These are phyloP conservation scores for Phycomyces blakesleeanus DNA, from an alignment of 192 early-diverging fungal genomes.

Conservation along the genomic window DNA sequence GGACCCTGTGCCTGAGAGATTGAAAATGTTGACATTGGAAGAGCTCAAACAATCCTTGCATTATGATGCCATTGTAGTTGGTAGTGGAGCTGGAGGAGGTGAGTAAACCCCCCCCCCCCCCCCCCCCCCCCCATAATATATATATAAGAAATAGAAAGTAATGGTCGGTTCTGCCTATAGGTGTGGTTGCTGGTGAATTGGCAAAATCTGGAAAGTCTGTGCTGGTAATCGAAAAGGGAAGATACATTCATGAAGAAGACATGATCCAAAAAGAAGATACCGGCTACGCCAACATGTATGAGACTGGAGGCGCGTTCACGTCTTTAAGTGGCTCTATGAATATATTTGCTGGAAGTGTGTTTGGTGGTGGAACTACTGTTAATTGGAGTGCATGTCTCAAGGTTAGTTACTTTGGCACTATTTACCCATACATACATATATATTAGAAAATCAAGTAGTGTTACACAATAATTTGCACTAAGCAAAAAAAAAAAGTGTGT, in stretches of 20 bases:
- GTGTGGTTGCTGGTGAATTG: slow-evolving; percentile 61
- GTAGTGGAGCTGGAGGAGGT: slow-evolving; percentile 71
- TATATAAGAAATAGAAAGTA: not conserved
- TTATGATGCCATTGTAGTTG: slow-evolving; percentile 65
- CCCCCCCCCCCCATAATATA: no score
- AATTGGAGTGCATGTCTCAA: slow-evolving; percentile 65
- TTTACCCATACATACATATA: no score
- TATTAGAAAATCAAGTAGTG: no score
- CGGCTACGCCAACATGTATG: slow-evolving; percentile 52
- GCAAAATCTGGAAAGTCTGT: slow-evolving; percentile 62
- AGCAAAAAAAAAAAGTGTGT: no score
- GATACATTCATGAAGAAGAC: slow-evolving; percentile 52
- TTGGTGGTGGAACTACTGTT: slow-evolving; percentile 73
- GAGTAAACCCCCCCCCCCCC: no score
- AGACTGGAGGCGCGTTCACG: slow-evolving; percentile 44
- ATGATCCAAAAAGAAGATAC: slow-evolving; percentile 48
- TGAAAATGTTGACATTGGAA: slow-evolving; percentile 2
- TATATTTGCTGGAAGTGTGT: slow-evolving; percentile 59
- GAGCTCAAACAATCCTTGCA: not conserved
- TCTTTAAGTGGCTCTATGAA: slow-evolving; percentile 51
- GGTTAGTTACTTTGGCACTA: no score
- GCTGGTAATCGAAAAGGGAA: slow-evolving; percentile 71
- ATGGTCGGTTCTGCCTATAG: not conserved
- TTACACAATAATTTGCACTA: no score
- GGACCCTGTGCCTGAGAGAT: slow-evolving; percentile 5